phyloP scores from a whole-genome alignment of 441 rosid genomes.

The Erodium texanum region DNA sequence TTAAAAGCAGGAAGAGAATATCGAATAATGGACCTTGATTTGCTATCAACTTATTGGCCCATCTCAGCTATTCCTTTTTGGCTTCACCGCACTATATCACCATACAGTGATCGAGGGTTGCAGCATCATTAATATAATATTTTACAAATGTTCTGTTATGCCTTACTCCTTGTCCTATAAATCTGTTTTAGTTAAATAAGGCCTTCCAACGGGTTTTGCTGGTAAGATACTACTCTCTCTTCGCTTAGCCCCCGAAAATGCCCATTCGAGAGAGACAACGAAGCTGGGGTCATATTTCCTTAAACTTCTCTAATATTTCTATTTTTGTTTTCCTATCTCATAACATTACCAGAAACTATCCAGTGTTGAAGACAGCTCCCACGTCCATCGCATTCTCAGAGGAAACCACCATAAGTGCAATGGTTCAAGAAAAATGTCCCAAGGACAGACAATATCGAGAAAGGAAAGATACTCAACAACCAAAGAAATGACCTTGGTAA shows the following conservation, averaged over 20 bases:
- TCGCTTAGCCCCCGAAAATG: too few relatives aligned
- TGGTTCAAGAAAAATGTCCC: background rate
- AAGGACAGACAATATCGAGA: background rate
- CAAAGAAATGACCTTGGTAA: background rate
- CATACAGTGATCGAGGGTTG: too few relatives aligned
- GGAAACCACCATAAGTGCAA: background rate
- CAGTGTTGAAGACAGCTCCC: background rate
- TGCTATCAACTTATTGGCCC: too few relatives aligned
- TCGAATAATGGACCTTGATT: too few relatives aligned
- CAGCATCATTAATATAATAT: too few relatives aligned
- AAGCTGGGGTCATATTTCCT: background rate
- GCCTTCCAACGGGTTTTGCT: too few relatives aligned
- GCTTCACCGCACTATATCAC: too few relatives aligned
- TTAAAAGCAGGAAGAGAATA: background rate
- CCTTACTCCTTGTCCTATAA: background rate
- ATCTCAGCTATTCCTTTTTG: too few relatives aligned
- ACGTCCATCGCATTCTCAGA: background rate
- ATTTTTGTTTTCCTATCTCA: background rate
- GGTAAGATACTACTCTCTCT: too few relatives aligned
- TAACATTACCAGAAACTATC: background rate
- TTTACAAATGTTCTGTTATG: background rate
- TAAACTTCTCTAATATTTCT: background rate
- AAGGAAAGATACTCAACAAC: background rate
- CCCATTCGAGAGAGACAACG: too few relatives aligned
- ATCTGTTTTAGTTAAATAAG: background rate